Evolutionary conservation across 2,329 filamentous ascomycete genomes (phyloP).

Genomic region (Colletotrichum sojae): DNA sequence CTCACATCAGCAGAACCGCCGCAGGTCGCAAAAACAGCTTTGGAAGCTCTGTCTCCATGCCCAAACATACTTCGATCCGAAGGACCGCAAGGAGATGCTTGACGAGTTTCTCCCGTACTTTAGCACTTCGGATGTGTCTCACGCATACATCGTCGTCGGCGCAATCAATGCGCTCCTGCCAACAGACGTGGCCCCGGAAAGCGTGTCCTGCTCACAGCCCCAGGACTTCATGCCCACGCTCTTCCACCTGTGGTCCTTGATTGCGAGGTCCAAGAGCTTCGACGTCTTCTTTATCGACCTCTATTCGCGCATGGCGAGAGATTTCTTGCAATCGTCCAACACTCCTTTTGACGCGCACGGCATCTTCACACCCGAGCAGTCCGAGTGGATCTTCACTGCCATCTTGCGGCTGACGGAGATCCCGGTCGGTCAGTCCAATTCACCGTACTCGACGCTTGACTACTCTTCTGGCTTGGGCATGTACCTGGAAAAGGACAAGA

Average conservation of each 20-base stretch:
- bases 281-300: conserved; percentile 92
- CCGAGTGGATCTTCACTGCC: conserved; percentile 92
- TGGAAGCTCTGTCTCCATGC: conserved; percentile 92
- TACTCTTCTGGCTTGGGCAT: conserved; percentile 85
- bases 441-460: conserved; percentile 90
- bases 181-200: conserved; percentile 81
- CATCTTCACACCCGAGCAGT: conserved; percentile 93
- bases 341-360: conserved; percentile 88
- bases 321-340: conserved; percentile 81
- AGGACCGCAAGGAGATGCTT: conserved; percentile 84
- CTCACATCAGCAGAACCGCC: conserved; percentile 69
- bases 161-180: conserved; percentile 90
- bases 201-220: conserved; percentile 83
- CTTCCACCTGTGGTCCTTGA: conserved; percentile 96
- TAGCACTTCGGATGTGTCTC: conserved; percentile 91
- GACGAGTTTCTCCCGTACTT: conserved; percentile 89
- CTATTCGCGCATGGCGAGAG: conserved; percentile 87
- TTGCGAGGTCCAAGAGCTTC: conserved; percentile 89
- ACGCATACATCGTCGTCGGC: conserved; percentile 93
- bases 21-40: conserved; percentile 74
- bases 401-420: conserved; percentile 93
- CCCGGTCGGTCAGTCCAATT: conserved; percentile 94
- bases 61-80: conserved; percentile 92
- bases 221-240: conserved; percentile 92
- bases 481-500: conserved; percentile 91